Evolutionary conservation across 2,329 filamentous ascomycete genomes (phyloP).

Genomic region (Aspergillus calidoustus): DNA sequence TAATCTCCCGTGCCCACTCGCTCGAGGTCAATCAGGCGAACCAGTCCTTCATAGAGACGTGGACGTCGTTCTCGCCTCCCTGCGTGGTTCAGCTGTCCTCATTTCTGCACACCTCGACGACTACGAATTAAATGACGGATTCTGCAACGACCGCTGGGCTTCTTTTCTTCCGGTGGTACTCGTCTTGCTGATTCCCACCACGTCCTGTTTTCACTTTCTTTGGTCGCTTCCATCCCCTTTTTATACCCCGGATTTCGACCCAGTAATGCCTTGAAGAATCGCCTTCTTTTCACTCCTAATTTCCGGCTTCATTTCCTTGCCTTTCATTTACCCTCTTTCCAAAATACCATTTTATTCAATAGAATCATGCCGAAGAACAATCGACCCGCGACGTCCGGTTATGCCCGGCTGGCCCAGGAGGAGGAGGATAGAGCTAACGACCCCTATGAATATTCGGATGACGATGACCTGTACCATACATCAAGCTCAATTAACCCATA

Average conservation of each 20-base stretch:
- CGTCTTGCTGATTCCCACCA: slow-evolving; percentile 11
- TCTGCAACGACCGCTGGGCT: slow-evolving; percentile 9
- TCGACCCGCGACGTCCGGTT: slow-evolving; percentile 76
- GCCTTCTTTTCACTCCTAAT: slow-evolving; percentile 16
- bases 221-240: slow-evolving; percentile 7
- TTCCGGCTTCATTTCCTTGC: slow-evolving; percentile 16
- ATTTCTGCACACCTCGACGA: slow-evolving; percentile 8
- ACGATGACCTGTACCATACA: slow-evolving; percentile 63
- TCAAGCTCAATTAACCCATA: slow-evolving; percentile 60
- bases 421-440: slow-evolving; percentile 60
- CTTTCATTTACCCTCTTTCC: slow-evolving; percentile 20
- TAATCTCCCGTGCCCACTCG: slow-evolving; percentile 7
- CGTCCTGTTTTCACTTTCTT: slow-evolving; percentile 3
- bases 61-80: slow-evolving; percentile 10
- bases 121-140: slow-evolving; percentile 17
- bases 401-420: slow-evolving; percentile 82
- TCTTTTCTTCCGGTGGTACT: slow-evolving; percentile 10
- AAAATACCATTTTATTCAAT: slow-evolving; percentile 25
- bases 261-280: slow-evolving; percentile 25
- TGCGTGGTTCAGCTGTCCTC: slow-evolving; percentile 9
- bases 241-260: slow-evolving; percentile 11
- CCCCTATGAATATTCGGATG: slow-evolving; percentile 70
- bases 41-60: slow-evolving; percentile 10
- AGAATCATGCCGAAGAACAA: slow-evolving; percentile 64
- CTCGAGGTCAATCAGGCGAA: background rate